These are phyloP conservation scores for Cucurbitaria berberidis DNA, from an alignment of 2,329 filamentous ascomycete genomes.

Conservation along the genomic window DNA sequence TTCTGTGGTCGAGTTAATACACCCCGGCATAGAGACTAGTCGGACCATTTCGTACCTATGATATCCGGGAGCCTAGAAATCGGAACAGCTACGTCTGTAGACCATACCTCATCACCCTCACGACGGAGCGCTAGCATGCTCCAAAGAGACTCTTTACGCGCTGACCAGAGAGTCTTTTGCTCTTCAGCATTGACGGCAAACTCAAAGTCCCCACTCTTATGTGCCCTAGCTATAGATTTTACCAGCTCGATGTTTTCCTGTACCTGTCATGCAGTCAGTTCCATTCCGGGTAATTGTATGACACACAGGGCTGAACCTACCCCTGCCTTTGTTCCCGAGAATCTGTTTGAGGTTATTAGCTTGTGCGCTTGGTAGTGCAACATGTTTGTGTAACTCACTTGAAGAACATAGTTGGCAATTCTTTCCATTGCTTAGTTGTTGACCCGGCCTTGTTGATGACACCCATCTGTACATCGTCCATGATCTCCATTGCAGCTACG, in stretches of 20 bases:
- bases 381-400: conserved; percentile 59
- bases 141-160: conserved; percentile 66
- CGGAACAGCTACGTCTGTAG: conserved; percentile 66
- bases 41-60: conserved; percentile 53
- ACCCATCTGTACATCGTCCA: conserved; percentile 88
- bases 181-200: conserved; percentile 62
- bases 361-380: conserved; percentile 5
- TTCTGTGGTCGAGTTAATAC: conserved; percentile 58
- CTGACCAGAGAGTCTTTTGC: conserved; percentile 64
- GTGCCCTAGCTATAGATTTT: conserved; percentile 67
- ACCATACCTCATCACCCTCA: conserved; percentile 65
- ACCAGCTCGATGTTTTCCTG: conserved; percentile 77
- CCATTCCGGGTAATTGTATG: conserved; percentile 24
- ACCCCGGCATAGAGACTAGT: neutral
- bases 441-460: conserved; percentile 78
- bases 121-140: conserved; percentile 64
- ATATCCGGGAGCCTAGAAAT: conserved; percentile 67
- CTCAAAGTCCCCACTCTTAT: conserved; percentile 62
- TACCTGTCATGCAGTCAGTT: conserved; percentile 56
- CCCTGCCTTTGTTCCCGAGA: conserved; percentile 78
- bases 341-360: conserved; percentile 47
- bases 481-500: conserved; percentile 80
- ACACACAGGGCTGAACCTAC: conserved; percentile 32
- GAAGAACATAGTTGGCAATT: conserved; percentile 80
- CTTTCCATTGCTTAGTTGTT: conserved; percentile 75